A percentile compares a stretch with the other conserved stretches of the same genome.
phyloP scores from a whole-genome alignment of 2,329 filamentous ascomycete genomes.

The Fusarium anthophilum region DNA sequence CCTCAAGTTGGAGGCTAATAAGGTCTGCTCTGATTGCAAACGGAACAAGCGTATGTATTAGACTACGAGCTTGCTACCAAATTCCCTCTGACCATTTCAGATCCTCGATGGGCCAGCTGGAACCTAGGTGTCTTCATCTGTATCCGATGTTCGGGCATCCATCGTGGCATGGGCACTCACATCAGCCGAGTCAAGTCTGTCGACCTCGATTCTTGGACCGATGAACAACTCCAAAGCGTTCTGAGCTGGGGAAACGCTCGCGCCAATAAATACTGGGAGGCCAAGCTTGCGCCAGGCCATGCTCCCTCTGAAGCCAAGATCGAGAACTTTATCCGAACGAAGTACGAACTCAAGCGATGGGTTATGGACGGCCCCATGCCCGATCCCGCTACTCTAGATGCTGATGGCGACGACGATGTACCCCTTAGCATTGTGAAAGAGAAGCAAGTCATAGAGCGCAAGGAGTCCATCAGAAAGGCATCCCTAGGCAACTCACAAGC shows the following conservation, averaged over 20 bases:
- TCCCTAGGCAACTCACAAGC: slow-evolving; percentile 57
- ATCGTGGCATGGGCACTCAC: slow-evolving; percentile 98
- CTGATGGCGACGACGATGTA: slow-evolving; percentile 86
- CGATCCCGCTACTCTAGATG: slow-evolving; percentile 87
- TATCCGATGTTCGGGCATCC: slow-evolving; percentile 98
- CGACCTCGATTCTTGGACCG: slow-evolving; percentile 97
- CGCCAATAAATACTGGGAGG: slow-evolving; percentile 99
- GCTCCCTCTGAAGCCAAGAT: slow-evolving; percentile 97
- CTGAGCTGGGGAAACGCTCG: slow-evolving; percentile 94
- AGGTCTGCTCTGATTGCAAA: slow-evolving; percentile 98
- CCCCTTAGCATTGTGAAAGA: slow-evolving; percentile 70
- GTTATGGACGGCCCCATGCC: slow-evolving; percentile 98
- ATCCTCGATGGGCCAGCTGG: slow-evolving; percentile 99
- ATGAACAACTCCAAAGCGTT: slow-evolving; percentile 95
- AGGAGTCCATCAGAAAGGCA: slow-evolving; percentile 69
- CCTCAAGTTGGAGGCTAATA: slow-evolving; percentile 94
- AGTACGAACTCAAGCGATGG: slow-evolving; percentile 99
- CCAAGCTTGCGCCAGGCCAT: slow-evolving; percentile 90
- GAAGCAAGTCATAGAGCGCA: slow-evolving; percentile 70
- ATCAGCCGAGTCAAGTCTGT: slow-evolving; percentile 98
- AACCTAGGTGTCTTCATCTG: slow-evolving; percentile 97
- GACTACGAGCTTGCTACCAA: not conserved
- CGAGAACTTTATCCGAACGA: slow-evolving; percentile 99
- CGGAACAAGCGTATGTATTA: slow-evolving; percentile 86
- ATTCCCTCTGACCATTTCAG: slow-evolving; percentile 55